Base-by-base conservation (phyloP, 257 asterid species). In the Lantana camara region DNA sequence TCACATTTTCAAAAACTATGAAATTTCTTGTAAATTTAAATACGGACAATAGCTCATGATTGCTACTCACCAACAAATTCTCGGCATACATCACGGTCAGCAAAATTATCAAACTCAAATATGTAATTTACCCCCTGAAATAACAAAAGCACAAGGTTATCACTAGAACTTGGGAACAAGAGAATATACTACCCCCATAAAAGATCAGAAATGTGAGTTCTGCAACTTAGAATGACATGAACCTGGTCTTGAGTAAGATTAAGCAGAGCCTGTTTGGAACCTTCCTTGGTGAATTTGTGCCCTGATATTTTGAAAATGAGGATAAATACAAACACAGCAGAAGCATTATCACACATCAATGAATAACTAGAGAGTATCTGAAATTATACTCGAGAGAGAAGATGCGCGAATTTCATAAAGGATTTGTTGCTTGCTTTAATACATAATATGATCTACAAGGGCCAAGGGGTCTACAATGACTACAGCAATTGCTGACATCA, bases 11-110 rank as follows among this genome's bases (percentile, higher is more conserved):
- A 60, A 14, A 2, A 59, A 37, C 61, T 60, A 54, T 46, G 34
- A 61, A 47, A 16, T 54, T 27, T 63, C 38, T 44, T 61, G 69
- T 32, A 19, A 38, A 69, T 29, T 19, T 17, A 22, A 22, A 63
- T 7, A 44, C 23, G 21, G 75, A 29, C 47, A 32, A 62, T 52
- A 41, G 23, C 34, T 35, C 44, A 15, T 47, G 45, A 64, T 52
- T 41, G 69, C 40, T 41, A 81, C 93, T 85, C 79, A 90, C 99
- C 97, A 44, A 90, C 95, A 75, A 84, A 84, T 52, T 94, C 96
- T 69, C 83, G 77, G 82, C 97, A 94, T 23, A 38, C 86, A 75
- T 94, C 95, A 46, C 99, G 97, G 24, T 94, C 97, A 34, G 93
- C 76, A 75, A 88, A 90, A 70, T 51, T 83, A 54, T 80, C 89